These are phyloP conservation scores for Xylaria digitata DNA, from an alignment of 2,329 filamentous ascomycete species.

Conservation along the genomic window DNA sequence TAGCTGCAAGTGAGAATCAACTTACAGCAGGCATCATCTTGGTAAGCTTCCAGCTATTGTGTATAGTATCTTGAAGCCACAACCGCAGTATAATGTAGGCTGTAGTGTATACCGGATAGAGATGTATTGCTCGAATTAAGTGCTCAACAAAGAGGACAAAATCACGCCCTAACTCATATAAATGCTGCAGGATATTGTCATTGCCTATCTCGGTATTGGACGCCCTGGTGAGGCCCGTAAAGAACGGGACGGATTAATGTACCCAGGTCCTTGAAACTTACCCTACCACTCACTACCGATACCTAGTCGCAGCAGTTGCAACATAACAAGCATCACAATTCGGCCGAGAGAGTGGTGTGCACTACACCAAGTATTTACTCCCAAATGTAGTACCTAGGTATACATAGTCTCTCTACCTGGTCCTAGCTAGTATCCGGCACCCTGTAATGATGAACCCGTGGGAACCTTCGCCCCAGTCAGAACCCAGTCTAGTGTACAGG, in stretches of 20 bases:
- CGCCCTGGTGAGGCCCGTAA: not conserved
- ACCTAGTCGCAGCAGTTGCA: not conserved
- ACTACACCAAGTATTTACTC: not conserved
- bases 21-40: not conserved
- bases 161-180: slow-evolving; percentile 1
- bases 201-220: slow-evolving; percentile 17
- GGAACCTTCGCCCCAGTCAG: too few relatives aligned
- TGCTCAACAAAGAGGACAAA: not conserved
- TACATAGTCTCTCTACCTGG: not conserved
- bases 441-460: not conserved
- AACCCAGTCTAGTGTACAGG: too few relatives aligned
- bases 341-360: not conserved
- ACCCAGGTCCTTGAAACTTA: not conserved
- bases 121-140: not conserved
- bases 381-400: not conserved
- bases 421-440: not conserved
- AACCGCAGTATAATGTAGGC: not conserved
- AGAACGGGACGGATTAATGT: not conserved
- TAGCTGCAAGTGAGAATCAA: slow-evolving; percentile 3
- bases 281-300: not conserved
- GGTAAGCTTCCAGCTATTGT: not conserved
- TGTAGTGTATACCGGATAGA: not conserved
- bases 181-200: slow-evolving; percentile 11
- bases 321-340: not conserved
- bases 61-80: not conserved